phyloP scores from a whole-genome alignment of 352 stramenopile genomes.

The Pythium vanterpoolii region DNA sequence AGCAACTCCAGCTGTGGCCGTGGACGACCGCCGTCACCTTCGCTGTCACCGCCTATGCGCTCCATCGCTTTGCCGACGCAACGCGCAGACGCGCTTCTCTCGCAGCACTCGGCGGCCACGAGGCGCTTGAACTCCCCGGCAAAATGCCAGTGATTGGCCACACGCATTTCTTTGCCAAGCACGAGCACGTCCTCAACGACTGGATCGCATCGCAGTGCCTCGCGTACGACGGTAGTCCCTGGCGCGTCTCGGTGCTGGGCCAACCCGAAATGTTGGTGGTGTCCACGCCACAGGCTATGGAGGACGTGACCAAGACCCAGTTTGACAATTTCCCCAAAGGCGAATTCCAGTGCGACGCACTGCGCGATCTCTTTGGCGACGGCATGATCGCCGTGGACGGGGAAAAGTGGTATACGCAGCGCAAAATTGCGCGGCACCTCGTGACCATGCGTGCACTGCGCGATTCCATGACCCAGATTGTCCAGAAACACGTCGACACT shows the following conservation, averaged over 20 bases:
- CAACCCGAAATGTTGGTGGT: constrained; percentile 32
- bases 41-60: not conserved
- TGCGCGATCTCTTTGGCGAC: constrained; percentile 49
- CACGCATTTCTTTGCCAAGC: constrained; percentile 25
- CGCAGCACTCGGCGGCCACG: constrained; percentile 8
- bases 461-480: constrained; percentile 21
- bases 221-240: constrained; percentile 22
- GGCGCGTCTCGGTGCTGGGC: constrained; percentile 30
- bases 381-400: constrained; percentile 28
- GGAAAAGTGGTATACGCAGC: constrained; percentile 26
- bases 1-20: constrained; percentile 19
- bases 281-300: constrained; percentile 27
- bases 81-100: constrained; percentile 4
- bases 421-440: constrained; percentile 28
- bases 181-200: constrained; percentile 30
- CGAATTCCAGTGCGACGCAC: constrained; percentile 24
- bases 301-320: constrained; percentile 46
- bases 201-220: constrained; percentile 33
- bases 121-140: constrained; percentile 19
- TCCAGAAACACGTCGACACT: constrained; percentile 25
- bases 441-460: constrained; percentile 27
- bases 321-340: constrained; percentile 73
- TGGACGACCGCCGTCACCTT: constrained; percentile 19
- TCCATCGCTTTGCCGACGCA: constrained; percentile 6
- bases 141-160: constrained; percentile 23